These are phyloP conservation scores for Choanephora cucurbitarum DNA, from an alignment of 371 early-diverging fungal species.

Conservation along the genomic window DNA sequence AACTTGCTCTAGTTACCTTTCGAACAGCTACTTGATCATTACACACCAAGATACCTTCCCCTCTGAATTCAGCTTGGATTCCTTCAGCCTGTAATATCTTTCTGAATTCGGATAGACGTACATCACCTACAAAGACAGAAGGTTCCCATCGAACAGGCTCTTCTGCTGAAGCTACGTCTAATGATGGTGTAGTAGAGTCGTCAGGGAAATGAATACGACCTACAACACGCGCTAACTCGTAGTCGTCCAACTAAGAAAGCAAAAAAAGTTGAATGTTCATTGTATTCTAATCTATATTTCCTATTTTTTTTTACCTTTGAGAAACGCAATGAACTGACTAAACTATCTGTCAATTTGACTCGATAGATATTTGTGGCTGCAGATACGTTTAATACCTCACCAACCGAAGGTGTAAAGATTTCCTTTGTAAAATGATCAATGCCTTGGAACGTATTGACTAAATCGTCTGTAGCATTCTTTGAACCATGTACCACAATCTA, in stretches of 20 bases:
- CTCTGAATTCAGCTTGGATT: conserved; percentile 79
- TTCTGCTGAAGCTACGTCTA: conserved; percentile 69
- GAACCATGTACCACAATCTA: conserved; percentile 87
- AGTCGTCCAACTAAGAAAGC: conserved; percentile 79
- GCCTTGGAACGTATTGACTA: conserved; percentile 59
- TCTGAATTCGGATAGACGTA: conserved; percentile 82
- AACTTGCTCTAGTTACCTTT: conserved; percentile 42
- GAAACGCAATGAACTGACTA: conserved; percentile 78
- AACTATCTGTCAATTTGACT: conserved; percentile 81
- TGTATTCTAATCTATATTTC: background rate
- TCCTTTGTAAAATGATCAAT: conserved; percentile 76
- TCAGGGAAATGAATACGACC: conserved; percentile 71
- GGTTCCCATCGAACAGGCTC: conserved; percentile 47
- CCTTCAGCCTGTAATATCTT: conserved; percentile 72
- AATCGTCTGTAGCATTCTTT: conserved; percentile 61
- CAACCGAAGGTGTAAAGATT: conserved; percentile 77
- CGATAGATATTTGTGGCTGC: conserved; percentile 85
- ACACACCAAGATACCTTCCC: conserved; percentile 84
- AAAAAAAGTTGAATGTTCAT: too few relatives aligned
- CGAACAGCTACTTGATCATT: conserved; percentile 77
- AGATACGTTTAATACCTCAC: conserved; percentile 86
- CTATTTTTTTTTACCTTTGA: conserved; percentile 53
- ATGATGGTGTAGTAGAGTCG: conserved; percentile 71
- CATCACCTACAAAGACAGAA: conserved; percentile 85
- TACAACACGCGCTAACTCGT: conserved; percentile 74